Base-by-base conservation (phyloP, 148 eudicot species). In the Simmondsia chinensis region DNA sequence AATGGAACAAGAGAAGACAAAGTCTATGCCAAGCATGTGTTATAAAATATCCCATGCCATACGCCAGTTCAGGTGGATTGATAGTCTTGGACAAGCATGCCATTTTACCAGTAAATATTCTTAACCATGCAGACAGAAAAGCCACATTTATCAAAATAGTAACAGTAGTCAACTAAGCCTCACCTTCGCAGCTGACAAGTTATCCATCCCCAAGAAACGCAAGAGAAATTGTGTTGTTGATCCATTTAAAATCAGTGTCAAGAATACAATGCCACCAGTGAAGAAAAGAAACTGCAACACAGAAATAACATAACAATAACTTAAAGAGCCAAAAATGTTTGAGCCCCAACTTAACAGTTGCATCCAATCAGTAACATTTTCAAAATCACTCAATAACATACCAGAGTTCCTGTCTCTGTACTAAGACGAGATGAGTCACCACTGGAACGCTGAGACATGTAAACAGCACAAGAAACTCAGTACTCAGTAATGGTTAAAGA, bases 191-290 rank as follows among this genome's bases (percentile, higher is more conserved):
- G 69, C 54, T 29, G 97, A 81, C 40, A 89, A 53, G 63, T 65
- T 78, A 42, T 77, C 83, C 93, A 89, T 69, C 27, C 68, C 58
- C 39, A 89, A 56, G 40, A 64, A 28, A 42, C 49, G 82, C 28
- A 89, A 70, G 39, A 82, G 39, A 61, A 84, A 89, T 56, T 89
- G 97, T 34, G 93, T 76, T 48, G 95, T 84, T 43, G 95, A 89
- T 50, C 97, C 97, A 51, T 89, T 89, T 53, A 89, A 50, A 28
- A 81, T 74, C 33, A 89, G 74, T 9, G 97, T 84, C 18, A 89
- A 73, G 52, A 84, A 76, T 45, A 89, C 97, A 38, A 84, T 76
- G 46, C 97, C 97, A 38, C 97, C 97, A 20, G 97, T 78, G 60
- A 84, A 81, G 61, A 84, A 89, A 31, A 89, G 87, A 68, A 89